Evolutionary conservation across 805 yeast species (phyloP).

Genomic region (Yarrowia hollandica): DNA sequence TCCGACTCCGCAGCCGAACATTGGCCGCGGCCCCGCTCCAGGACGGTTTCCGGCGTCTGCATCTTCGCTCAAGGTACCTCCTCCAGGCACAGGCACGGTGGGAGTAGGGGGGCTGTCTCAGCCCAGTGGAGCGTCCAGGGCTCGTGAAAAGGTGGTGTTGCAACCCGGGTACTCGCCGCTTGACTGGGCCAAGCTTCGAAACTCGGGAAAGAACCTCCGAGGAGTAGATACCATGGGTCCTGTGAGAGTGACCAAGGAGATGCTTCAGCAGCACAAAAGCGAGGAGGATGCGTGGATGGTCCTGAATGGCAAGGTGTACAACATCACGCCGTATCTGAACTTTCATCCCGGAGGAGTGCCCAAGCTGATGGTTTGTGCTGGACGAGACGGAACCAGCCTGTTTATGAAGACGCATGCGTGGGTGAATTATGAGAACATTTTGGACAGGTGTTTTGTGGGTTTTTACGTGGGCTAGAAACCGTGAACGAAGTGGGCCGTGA

Average conservation of each 20-base stretch:
- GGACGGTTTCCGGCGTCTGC: slow-evolving; percentile 13
- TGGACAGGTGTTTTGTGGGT: slow-evolving; percentile 79
- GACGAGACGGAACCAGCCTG: slow-evolving; percentile 73
- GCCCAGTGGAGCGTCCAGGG: slow-evolving; percentile 7
- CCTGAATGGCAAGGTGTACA: slow-evolving; percentile 77
- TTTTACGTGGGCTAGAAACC: slow-evolving; percentile 35
- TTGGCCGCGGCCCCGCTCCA: background rate
- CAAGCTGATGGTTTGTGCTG: slow-evolving; percentile 76
- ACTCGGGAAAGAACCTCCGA: slow-evolving; percentile 52
- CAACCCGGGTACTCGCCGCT: slow-evolving; percentile 82
- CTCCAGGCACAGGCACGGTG: slow-evolving; percentile 8
- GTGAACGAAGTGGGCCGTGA: background rate
- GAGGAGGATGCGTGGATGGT: slow-evolving; percentile 83
- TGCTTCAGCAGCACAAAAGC: slow-evolving; percentile 58
- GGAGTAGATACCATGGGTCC: slow-evolving; percentile 36
- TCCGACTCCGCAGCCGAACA: slow-evolving; percentile 17
- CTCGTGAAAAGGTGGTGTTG: slow-evolving; percentile 58
- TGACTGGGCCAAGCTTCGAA: slow-evolving; percentile 74
- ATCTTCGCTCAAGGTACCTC: slow-evolving; percentile 14
- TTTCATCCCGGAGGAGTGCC: slow-evolving; percentile 94
- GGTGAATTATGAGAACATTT: slow-evolving; percentile 84
- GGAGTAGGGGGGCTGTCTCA: slow-evolving; percentile 1
- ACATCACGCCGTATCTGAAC: slow-evolving; percentile 75
- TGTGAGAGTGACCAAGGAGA: slow-evolving; percentile 49
- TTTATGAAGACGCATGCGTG: slow-evolving; percentile 67